phyloP scores from a whole-genome alignment of 805 yeast genomes.

The Sugiyamaella mastotermitis region DNA sequence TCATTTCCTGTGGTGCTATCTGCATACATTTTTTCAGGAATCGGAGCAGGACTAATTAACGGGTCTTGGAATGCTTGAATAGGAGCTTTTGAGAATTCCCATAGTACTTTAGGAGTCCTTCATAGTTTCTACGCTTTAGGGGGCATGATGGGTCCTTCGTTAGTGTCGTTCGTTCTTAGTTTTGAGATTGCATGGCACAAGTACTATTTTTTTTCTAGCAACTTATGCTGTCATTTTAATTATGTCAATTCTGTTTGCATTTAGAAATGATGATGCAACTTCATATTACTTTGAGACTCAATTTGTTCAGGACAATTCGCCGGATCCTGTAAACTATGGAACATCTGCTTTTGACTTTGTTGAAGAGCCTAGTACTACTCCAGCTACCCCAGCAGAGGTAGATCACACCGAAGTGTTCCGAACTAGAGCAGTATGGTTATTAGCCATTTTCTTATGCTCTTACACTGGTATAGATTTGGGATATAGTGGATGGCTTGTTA shows the following conservation, averaged over 20 bases:
- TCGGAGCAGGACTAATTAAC: conserved; percentile 53
- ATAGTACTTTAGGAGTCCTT: conserved; percentile 51
- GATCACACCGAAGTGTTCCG: conserved; percentile 12
- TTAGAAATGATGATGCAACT: conserved; percentile 29
- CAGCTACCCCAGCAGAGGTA: not conserved
- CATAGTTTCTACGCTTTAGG: conserved; percentile 72
- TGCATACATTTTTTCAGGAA: conserved; percentile 39
- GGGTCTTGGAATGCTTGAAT: conserved; percentile 50
- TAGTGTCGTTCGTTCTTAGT: conserved; percentile 50
- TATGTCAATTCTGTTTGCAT: conserved; percentile 36
- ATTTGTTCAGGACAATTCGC: not conserved
- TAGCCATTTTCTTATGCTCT: conserved; percentile 49
- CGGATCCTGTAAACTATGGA: not conserved
- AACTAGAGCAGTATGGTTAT: conserved; percentile 30
- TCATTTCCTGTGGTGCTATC: conserved; percentile 37
- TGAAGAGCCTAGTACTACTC: not conserved
- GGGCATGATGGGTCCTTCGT: conserved; percentile 61
- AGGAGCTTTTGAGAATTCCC: conserved; percentile 43
- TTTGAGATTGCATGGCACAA: conserved; percentile 46
- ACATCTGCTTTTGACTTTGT: no score
- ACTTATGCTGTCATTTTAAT: conserved; percentile 36
- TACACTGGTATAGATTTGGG: conserved; percentile 67
- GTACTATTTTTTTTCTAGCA: conserved; percentile 33
- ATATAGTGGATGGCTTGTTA: conserved; percentile 64
- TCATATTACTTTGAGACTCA: conserved; percentile 11